These are phyloP conservation scores for Pythium plurisporium DNA, from an alignment of 352 stramenopile species.

Conservation along the genomic window DNA sequence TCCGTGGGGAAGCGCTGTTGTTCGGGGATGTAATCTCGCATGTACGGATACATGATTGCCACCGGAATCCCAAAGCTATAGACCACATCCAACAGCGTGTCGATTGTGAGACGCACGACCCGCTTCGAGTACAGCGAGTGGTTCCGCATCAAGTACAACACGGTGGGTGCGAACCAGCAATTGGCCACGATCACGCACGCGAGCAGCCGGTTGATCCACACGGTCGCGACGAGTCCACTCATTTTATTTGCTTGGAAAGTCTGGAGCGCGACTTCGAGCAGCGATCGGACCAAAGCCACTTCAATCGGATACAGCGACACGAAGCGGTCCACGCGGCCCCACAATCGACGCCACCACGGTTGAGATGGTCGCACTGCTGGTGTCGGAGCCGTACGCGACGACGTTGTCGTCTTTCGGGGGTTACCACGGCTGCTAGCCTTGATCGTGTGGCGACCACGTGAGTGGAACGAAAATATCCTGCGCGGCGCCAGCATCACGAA, in stretches of 20 bases:
- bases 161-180: constrained; percentile 12
- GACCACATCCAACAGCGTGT: constrained; percentile 14
- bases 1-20: not conserved
- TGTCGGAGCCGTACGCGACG: not conserved
- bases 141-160: not conserved
- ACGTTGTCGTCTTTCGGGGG: not conserved
- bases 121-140: not conserved
- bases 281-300: not conserved
- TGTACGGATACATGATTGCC: constrained; percentile 8
- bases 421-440: not conserved
- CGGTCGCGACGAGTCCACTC: not conserved
- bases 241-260: constrained; percentile 14
- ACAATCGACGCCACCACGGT: not conserved
- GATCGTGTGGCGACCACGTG: not conserved
- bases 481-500: not conserved
- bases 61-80: constrained; percentile 17
- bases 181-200: constrained; percentile 7
- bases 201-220: constrained; percentile 15
- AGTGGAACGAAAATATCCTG: not conserved
- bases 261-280: constrained; percentile 10
- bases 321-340: not conserved
- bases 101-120: not conserved
- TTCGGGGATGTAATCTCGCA: not conserved
- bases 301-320: not conserved
- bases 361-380: no score